These are phyloP conservation scores for Metarhizium brunneum DNA, from an alignment of 2,329 filamentous ascomycete species.

Conservation along the genomic window DNA sequence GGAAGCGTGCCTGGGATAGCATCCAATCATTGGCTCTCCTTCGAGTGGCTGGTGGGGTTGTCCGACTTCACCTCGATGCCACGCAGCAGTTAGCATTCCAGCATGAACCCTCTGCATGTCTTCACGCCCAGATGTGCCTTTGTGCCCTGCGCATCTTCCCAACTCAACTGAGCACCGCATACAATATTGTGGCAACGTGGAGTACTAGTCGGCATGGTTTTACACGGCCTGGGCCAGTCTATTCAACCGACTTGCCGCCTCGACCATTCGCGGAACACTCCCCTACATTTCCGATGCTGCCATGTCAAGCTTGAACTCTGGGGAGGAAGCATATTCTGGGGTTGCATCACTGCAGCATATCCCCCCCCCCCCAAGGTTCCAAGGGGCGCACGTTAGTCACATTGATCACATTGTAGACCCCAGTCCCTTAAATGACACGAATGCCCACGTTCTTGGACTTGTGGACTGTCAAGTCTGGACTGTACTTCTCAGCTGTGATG, in stretches of 20 bases:
- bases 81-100: neutral
- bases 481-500: neutral
- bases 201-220: neutral
- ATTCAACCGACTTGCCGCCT: neutral
- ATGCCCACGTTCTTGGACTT: neutral
- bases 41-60: neutral
- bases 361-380: no score
- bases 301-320: neutral
- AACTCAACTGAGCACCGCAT: neutral
- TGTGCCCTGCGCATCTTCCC: neutral
- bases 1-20: neutral
- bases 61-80: neutral
- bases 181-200: neutral
- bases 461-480: neutral
- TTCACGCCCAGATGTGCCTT: neutral
- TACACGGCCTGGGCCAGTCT: neutral
- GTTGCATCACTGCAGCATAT: neutral
- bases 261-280: neutral
- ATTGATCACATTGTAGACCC: neutral
- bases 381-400: neutral
- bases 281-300: neutral
- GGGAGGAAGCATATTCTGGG: neutral
- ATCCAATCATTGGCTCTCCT: neutral
- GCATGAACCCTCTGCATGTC: no score
- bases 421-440: neutral